Percentiles rank a stretch among this genome's conserved stretches.
Conservation (phyloP, 2,329 filamentous ascomycete genomes). For the Xylaria sp. region DNA sequence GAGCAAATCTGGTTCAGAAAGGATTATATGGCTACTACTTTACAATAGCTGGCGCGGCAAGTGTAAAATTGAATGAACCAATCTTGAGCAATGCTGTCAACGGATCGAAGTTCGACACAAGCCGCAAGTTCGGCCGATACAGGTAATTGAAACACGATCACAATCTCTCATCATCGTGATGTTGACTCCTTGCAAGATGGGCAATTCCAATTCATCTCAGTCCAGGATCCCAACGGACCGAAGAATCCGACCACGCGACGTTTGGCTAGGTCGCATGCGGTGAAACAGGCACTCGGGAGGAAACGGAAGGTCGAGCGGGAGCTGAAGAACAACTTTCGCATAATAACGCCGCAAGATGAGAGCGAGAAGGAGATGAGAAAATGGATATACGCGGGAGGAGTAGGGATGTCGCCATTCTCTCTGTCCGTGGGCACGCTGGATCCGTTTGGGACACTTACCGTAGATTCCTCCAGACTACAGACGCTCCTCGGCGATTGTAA, state of each 20-base stretch:
- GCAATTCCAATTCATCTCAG: conserved; percentile 17
- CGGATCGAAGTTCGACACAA: not conserved
- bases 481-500: conserved; percentile 30
- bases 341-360: conserved; percentile 23
- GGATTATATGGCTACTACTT: not conserved
- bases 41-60: not conserved
- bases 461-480: conserved; percentile 34
- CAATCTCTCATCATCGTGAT: not conserved
- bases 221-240: conserved; percentile 29
- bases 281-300: conserved; percentile 36
- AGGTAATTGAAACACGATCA: conserved; percentile 6
- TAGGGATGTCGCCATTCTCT: conserved; percentile 1
- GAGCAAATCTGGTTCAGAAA: too few relatives aligned
- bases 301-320: conserved; percentile 40
- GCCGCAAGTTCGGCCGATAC: not conserved
- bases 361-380: not conserved
- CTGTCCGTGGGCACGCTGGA: conserved; percentile 15
- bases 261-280: conserved; percentile 41
- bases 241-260: conserved; percentile 32
- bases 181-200: conserved; percentile 24
- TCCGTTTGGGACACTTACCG: conserved; percentile 34
- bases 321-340: conserved; percentile 36
- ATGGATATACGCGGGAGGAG: not conserved
- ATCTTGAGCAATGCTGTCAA: not conserved
- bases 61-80: not conserved